Conservation (phyloP, 2,329 filamentous ascomycete genomes). For the Cladosporium sp. region DNA sequence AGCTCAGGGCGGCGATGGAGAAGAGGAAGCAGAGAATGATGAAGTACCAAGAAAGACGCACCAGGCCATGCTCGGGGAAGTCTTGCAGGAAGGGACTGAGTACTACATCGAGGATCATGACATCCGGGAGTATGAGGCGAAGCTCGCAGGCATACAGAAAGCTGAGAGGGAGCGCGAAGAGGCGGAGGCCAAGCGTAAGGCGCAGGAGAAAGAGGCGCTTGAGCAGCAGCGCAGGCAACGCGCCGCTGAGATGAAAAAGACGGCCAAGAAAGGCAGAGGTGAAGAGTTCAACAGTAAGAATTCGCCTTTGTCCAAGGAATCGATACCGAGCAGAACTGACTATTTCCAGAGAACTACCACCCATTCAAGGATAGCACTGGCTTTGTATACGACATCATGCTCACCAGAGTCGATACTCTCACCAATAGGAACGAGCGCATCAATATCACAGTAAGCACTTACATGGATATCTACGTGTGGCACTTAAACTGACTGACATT, state of each 20-base stretch:
- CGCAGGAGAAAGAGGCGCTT: constrained; percentile 14
- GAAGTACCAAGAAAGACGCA: constrained; percentile 1
- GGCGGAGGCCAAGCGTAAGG: constrained; percentile 22
- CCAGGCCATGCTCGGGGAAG: constrained; percentile 20
- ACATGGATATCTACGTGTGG: background rate
- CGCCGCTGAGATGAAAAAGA: constrained; percentile 21
- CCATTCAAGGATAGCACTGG: constrained; percentile 60
- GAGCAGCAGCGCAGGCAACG: constrained; percentile 26
- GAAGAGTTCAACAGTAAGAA: constrained; percentile 34
- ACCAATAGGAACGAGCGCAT: constrained; percentile 56
- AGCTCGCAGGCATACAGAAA: constrained; percentile 23
- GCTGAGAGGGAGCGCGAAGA: constrained; percentile 25
- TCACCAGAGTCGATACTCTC: constrained; percentile 51
- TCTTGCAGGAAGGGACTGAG: constrained; percentile 35
- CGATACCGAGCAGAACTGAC: constrained; percentile 8
- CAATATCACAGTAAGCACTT: constrained; percentile 52
- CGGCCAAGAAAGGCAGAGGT: constrained; percentile 24
- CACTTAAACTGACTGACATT: background rate
- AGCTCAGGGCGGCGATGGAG: background rate
- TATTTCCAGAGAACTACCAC: constrained; percentile 53
- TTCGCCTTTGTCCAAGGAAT: background rate
- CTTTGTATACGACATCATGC: constrained; percentile 60
- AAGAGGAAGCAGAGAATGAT: background rate
- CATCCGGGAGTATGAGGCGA: background rate
- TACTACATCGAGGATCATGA: constrained; percentile 24